Conservation (phyloP, 306 rosid species). For the Nissolia schottii region DNA sequence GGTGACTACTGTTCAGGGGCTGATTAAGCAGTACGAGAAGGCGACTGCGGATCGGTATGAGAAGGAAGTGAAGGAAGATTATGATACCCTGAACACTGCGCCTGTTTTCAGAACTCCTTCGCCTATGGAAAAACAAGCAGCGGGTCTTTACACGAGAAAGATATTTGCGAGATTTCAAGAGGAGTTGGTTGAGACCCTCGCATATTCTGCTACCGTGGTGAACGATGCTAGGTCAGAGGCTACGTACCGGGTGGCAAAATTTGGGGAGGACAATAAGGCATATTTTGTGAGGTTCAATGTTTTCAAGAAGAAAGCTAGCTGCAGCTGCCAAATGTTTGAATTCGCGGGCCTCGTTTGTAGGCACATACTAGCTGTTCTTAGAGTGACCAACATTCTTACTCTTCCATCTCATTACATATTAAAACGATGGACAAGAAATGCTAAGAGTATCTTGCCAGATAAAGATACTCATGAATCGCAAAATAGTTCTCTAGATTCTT, state of each 20-base stretch:
- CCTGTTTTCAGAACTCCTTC: background rate
- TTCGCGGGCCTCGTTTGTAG: background rate
- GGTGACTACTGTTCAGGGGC: background rate
- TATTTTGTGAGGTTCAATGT: slow-evolving; percentile 1
- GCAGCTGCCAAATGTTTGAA: slow-evolving; percentile 5
- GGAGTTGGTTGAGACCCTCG: slow-evolving; percentile 3
- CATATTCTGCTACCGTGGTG: background rate
- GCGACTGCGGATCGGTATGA: background rate
- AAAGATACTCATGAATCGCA: background rate
- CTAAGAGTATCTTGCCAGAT: background rate
- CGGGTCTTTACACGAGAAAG: background rate
- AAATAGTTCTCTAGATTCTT: background rate
- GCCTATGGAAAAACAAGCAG: background rate
- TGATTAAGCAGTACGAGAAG: background rate
- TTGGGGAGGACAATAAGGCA: background rate
- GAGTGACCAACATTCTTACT: background rate
- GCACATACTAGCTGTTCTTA: background rate
- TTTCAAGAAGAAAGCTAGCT: background rate
- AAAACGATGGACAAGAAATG: slow-evolving; percentile 8
- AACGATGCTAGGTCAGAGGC: background rate
- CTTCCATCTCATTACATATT: background rate
- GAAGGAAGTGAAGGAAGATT: background rate
- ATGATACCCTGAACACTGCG: background rate
- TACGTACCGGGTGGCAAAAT: background rate
- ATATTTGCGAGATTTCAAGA: background rate